Evolutionary conservation across 2,329 filamentous ascomycete genomes (phyloP).

Genomic region (Sarocladium strictum): DNA sequence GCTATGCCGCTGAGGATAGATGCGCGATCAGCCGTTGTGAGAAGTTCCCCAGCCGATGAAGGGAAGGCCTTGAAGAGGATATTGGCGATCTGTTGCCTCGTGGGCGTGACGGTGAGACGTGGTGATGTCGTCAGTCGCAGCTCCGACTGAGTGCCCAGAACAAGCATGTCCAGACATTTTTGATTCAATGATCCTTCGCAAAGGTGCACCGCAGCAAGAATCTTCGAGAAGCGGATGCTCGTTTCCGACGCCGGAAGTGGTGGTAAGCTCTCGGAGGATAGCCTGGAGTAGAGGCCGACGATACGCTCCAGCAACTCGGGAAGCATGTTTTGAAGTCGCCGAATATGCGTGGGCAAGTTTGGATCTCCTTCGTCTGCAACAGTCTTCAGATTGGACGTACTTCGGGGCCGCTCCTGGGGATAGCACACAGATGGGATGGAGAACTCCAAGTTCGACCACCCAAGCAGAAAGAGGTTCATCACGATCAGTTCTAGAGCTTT

Average conservation of each 20-base stretch:
- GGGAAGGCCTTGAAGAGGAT: slow-evolving; percentile 67
- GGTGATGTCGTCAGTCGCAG: slow-evolving; percentile 46
- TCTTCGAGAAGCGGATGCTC: slow-evolving; percentile 65
- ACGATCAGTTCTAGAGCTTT: slow-evolving; percentile 88
- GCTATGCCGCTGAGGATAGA: slow-evolving; percentile 81
- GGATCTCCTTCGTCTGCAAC: slow-evolving; percentile 29
- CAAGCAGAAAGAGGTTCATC: slow-evolving; percentile 74
- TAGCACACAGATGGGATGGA: slow-evolving; percentile 57
- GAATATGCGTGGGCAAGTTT: slow-evolving; percentile 46
- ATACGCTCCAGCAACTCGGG: slow-evolving; percentile 74
- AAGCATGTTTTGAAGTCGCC: slow-evolving; percentile 51
- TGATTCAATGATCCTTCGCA: slow-evolving; percentile 57
- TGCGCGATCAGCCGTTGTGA: slow-evolving; percentile 70
- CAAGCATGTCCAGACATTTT: slow-evolving; percentile 56
- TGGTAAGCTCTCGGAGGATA: slow-evolving; percentile 64
- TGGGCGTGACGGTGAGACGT: slow-evolving; percentile 49
- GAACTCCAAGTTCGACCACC: slow-evolving; percentile 81
- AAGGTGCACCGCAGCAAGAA: slow-evolving; percentile 61
- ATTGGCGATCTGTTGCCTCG: slow-evolving; percentile 46
- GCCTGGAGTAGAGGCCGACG: slow-evolving; percentile 64
- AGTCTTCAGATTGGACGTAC: slow-evolving; percentile 22
- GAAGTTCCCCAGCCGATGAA: slow-evolving; percentile 54
- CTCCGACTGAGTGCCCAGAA: slow-evolving; percentile 53
- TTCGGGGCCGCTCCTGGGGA: slow-evolving; percentile 40
- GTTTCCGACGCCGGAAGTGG: slow-evolving; percentile 67